A percentile compares a stretch with the other conserved stretches of the same genome.
phyloP scores from a whole-genome alignment of 805 yeast species.

The Saturnispora silvae region DNA sequence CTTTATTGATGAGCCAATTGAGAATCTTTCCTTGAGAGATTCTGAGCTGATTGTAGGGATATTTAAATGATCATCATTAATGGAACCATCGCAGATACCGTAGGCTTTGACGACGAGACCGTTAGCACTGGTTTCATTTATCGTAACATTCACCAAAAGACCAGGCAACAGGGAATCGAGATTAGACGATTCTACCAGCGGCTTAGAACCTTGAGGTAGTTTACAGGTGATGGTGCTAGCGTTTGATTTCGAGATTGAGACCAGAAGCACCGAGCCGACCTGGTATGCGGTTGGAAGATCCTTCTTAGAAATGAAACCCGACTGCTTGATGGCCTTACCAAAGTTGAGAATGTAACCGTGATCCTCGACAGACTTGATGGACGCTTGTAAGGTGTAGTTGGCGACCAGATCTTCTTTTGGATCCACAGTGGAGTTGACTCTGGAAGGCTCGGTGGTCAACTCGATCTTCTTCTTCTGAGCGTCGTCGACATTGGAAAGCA shows the following conservation, averaged over 20 bases:
- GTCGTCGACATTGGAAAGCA: conserved; percentile 38
- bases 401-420: conserved; percentile 52
- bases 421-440: conserved; percentile 50
- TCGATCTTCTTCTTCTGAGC: conserved; percentile 50
- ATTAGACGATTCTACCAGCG: conserved; percentile 49
- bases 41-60: conserved; percentile 29
- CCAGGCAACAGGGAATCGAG: conserved; percentile 84
- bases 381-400: conserved; percentile 63
- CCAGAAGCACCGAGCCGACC: conserved; percentile 63
- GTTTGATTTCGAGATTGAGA: conserved; percentile 42
- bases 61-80: conserved; percentile 57
- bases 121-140: conserved; percentile 43
- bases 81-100: conserved; percentile 65
- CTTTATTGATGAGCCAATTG: conserved; percentile 56
- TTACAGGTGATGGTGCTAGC: conserved; percentile 52
- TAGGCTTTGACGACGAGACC: conserved; percentile 69
- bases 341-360: conserved; percentile 75
- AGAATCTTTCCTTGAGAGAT: conserved; percentile 44
- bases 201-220: conserved; percentile 30
- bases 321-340: conserved; percentile 41
- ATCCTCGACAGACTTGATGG: conserved; percentile 76
- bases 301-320: conserved; percentile 70
- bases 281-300: conserved; percentile 32
- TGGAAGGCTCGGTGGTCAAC: conserved; percentile 62
- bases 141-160: conserved; percentile 59